Evolutionary conservation across 768 basidiomycete species (phyloP), one percentile per base, ranked within the genome.

Genomic region (Mycena galopus): DNA sequence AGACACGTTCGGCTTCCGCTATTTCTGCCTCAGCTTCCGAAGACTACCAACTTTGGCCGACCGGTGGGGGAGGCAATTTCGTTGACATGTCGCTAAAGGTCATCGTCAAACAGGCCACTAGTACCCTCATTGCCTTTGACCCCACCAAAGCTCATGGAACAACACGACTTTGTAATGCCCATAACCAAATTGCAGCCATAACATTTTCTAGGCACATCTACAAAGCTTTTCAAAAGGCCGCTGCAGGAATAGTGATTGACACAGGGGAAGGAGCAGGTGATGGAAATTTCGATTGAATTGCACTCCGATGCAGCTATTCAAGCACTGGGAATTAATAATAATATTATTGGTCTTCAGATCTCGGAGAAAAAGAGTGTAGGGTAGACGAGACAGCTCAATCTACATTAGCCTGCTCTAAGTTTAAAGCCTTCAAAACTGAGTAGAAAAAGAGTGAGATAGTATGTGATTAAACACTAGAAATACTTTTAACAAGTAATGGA

Each of bases 71-170:
- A 8, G 67, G 67, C 6, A 51, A 68, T 33, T 68, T 61, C 25
- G 47, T 68, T 23, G 59, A 68, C 25, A 17, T 68, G 33, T 53
- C 50, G 17, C 67, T 68, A 3, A 35, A n/a, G 44, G 67, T 68
- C 12, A 23, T 25, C 3, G 67, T 68, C 5, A 27, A 53, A 17
- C 58, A 60, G 50, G 50, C 59, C 1, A 17, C 33, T 6, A 23
- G 67, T 23, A 68, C 59, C 17, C 17, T 68, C 1, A 10, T 68
- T 2, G 27, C 32, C 5, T 51, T 50, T n/a, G 14, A 37, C 23
- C 33, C 58, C 17, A 37, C 9, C 2, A n/a, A 35, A 6, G n/a
- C 19, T 9, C 67, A 68, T 61, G 67, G 67, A 32, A 59, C 66
- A 23, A 68, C 67, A 19, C 50, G 35, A 16, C 47, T 61, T 32